These are phyloP conservation scores for Cutaneotrichosporon dermatis DNA, from an alignment of 1,284 basidiomycete species.

Conservation along the genomic window DNA sequence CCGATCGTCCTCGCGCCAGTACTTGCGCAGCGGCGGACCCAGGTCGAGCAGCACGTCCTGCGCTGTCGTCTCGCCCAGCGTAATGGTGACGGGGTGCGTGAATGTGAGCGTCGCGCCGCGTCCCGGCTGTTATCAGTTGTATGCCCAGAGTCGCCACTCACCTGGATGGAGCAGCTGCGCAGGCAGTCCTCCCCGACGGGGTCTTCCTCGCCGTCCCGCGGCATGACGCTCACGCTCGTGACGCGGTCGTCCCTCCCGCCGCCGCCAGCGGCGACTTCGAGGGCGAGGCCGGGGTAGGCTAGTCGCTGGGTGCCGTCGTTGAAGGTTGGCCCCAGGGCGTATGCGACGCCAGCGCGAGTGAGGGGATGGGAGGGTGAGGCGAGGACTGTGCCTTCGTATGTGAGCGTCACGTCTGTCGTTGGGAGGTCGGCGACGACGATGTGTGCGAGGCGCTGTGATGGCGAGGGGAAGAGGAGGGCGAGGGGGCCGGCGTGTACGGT, in stretches of 20 bases:
- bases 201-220: constrained; percentile 44
- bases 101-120: constrained; percentile 62
- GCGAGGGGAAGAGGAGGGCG: constrained; percentile 67
- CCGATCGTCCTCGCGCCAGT: constrained; percentile 81
- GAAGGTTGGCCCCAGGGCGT: constrained; percentile 77
- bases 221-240: constrained; percentile 23
- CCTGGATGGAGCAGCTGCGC: constrained; percentile 19
- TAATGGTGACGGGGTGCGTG: constrained; percentile 53
- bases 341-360: constrained; percentile 62
- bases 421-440: constrained; percentile 55
- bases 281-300: constrained; percentile 70
- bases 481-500: constrained; percentile 71
- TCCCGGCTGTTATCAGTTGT: constrained; percentile 56
- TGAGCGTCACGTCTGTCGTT: constrained; percentile 53
- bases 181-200: constrained; percentile 8
- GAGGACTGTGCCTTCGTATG: constrained; percentile 64
- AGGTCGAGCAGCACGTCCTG: constrained; percentile 74
- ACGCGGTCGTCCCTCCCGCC: constrained; percentile 41
- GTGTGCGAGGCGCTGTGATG: constrained; percentile 68
- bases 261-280: constrained; percentile 64
- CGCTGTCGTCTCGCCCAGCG: constrained; percentile 70
- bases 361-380: constrained; percentile 57
- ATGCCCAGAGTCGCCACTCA: constrained; percentile 7
- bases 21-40: constrained; percentile 68
- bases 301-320: constrained; percentile 46